A percentile compares a stretch with the other conserved stretches of the same genome.
Conservation (phyloP, 2,329 filamentous ascomycete genomes). For the Aspergillus caelatus region DNA sequence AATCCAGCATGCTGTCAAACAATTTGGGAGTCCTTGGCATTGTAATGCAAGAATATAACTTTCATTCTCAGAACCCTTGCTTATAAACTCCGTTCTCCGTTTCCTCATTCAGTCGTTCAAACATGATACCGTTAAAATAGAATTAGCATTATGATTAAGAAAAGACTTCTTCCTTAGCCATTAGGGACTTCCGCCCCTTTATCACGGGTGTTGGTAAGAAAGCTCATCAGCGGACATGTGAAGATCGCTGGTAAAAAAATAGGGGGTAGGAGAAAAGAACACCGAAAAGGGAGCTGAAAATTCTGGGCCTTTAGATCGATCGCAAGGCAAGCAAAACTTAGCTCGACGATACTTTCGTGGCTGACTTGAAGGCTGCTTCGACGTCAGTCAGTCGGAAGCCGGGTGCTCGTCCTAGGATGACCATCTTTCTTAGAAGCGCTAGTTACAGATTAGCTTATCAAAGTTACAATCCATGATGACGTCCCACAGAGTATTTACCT, state of each 20-base stretch:
- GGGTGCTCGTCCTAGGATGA: constrained; percentile 17
- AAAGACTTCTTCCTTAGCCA: neutral
- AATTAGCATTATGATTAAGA: neutral
- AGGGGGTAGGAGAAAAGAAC: neutral
- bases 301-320: accelerated
- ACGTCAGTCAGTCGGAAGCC: constrained; percentile 17
- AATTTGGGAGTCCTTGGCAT: neutral
- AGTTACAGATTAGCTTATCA: neutral
- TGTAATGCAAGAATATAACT: neutral
- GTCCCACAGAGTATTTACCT: neutral
- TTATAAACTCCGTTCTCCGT: neutral
- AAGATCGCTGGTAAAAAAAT: too few relatives aligned
- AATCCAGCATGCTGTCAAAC: neutral
- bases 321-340: neutral
- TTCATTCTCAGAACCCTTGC: neutral
- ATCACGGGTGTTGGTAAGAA: neutral
- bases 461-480: too few relatives aligned
- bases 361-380: constrained; percentile 8
- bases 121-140: neutral
- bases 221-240: neutral
- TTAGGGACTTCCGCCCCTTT: neutral
- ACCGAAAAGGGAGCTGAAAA: neutral
- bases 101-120: neutral
- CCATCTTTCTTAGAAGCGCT: constrained; percentile 17
- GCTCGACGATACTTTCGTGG: neutral